phyloP scores from a whole-genome alignment of 495 filamentous ascomycete species.

The Aspergillus mulundensis region DNA sequence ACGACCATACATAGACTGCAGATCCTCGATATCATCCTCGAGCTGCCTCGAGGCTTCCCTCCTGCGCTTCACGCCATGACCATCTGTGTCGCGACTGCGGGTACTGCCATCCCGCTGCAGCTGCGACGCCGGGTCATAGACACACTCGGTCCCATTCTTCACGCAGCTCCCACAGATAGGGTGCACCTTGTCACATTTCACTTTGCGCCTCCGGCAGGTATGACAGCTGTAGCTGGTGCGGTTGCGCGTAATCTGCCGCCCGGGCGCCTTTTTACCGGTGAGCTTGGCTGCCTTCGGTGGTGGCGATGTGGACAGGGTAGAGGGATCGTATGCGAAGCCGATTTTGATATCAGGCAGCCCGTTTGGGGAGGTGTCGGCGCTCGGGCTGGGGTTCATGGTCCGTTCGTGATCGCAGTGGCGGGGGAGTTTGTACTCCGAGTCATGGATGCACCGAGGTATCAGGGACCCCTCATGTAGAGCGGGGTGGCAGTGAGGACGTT shows the following conservation, averaged over 20 bases:
- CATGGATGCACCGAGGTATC: constrained; percentile 12
- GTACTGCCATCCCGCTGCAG: constrained; percentile 23
- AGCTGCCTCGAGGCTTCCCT: constrained; percentile 26
- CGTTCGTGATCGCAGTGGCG: constrained; percentile 20
- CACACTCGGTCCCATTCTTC: constrained; percentile 42
- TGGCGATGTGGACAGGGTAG: constrained; percentile 1
- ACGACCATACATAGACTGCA: constrained; percentile 38
- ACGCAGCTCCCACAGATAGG: constrained; percentile 46
- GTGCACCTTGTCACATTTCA: constrained; percentile 47
- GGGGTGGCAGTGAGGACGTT: neutral
- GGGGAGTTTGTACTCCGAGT: constrained; percentile 16
- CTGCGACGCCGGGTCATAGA: constrained; percentile 37
- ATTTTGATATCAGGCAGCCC: constrained; percentile 13
- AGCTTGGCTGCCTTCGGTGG: constrained; percentile 5
- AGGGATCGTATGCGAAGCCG: constrained; percentile 4
- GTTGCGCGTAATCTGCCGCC: constrained; percentile 46
- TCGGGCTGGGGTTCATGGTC: constrained; percentile 21
- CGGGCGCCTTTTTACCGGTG: constrained; percentile 18
- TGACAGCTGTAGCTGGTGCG: constrained; percentile 49
- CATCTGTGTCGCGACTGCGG: constrained; percentile 11
- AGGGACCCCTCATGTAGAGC: constrained; percentile 7
- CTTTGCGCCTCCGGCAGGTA: constrained; percentile 45
- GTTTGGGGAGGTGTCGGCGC: constrained; percentile 9
- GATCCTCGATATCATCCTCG: constrained; percentile 37
- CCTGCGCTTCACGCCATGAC: constrained; percentile 37